Conservation (phyloP, 2,329 filamentous ascomycete genomes). For the Claviceps purpurea region DNA sequence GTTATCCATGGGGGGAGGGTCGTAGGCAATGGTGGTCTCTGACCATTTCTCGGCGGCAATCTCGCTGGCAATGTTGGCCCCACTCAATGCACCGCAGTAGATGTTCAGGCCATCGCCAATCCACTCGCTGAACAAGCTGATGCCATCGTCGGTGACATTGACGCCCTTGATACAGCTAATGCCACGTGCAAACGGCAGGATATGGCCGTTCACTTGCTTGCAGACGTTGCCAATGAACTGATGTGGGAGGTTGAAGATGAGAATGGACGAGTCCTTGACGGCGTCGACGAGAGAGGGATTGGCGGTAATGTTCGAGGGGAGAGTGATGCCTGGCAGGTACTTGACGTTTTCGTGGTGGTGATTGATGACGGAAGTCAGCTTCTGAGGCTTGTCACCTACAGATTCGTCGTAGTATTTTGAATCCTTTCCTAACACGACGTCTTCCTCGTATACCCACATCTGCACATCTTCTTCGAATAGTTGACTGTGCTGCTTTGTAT, state of each 20-base stretch:
- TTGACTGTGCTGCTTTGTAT: constrained; percentile 61
- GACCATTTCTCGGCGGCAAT: constrained; percentile 94
- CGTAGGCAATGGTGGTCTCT: constrained; percentile 93
- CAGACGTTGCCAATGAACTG: constrained; percentile 88
- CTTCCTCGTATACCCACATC: constrained; percentile 99
- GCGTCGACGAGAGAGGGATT: constrained; percentile 71
- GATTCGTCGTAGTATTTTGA: constrained; percentile 60
- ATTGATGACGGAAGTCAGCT: constrained; percentile 88
- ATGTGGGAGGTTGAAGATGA: constrained; percentile 94
- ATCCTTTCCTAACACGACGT: constrained; percentile 58
- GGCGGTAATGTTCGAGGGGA: constrained; percentile 73
- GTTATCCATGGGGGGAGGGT: constrained; percentile 70
- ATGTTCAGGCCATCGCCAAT: constrained; percentile 86
- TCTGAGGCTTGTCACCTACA: constrained; percentile 56
- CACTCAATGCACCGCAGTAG: constrained; percentile 90
- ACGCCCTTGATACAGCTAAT: constrained; percentile 99
- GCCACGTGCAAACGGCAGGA: constrained; percentile 80
- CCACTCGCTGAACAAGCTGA: constrained; percentile 85
- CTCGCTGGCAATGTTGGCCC: constrained; percentile 91
- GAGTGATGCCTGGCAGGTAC: constrained; percentile 78
- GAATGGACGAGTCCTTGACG: constrained; percentile 71
- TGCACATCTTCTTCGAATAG: constrained; percentile 82
- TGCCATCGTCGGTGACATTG: constrained; percentile 73
- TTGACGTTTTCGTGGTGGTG: constrained; percentile 90
- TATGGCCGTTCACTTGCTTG: constrained; percentile 71